These are phyloP conservation scores for Xylaria sp. DNA, from an alignment of 2,329 filamentous ascomycete genomes.

Conservation along the genomic window DNA sequence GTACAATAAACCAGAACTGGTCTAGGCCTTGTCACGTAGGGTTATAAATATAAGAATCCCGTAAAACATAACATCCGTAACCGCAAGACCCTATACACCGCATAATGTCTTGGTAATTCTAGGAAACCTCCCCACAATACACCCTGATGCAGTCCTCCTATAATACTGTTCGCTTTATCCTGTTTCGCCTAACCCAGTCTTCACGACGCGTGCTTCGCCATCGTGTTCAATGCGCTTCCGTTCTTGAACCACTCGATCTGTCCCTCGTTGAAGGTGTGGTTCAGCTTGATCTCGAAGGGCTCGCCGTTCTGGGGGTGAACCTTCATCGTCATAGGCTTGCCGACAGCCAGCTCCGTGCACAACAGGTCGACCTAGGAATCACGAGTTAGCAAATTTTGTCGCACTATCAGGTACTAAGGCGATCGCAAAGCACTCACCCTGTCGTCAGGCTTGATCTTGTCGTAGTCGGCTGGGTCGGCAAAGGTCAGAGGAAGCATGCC, in stretches of 20 bases:
- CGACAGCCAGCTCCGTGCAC: constrained; percentile 86
- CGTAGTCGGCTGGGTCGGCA: constrained; percentile 91
- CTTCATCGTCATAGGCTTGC: constrained; percentile 87
- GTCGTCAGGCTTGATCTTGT: constrained; percentile 92
- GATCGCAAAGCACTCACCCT: constrained; percentile 54
- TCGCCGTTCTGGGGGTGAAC: constrained; percentile 90
- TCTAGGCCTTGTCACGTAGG: constrained; percentile 32
- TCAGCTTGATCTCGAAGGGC: constrained; percentile 79
- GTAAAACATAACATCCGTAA: constrained; percentile 36
- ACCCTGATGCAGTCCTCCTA: constrained; percentile 29
- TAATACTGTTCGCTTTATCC: constrained; percentile 22
- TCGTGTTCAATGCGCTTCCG: constrained; percentile 95
- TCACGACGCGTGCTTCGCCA: constrained; percentile 70
- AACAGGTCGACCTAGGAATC: constrained; percentile 71
- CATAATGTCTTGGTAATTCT: constrained; percentile 29
- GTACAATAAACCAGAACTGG: constrained; percentile 41
- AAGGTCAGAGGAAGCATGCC: constrained; percentile 99
- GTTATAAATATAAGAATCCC: constrained; percentile 33
- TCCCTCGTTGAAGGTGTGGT: constrained; percentile 96
- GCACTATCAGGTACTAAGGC: background rate
- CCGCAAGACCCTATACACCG: constrained; percentile 38
- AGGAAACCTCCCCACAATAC: constrained; percentile 40
- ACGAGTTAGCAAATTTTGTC: constrained; percentile 25
- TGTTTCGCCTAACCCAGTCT: constrained; percentile 23
- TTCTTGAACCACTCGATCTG: constrained; percentile 99